Evolutionary conservation across 768 basidiomycete genomes (phyloP), one percentile per base, ranked within the genome.

Genomic region (Albatrellus ellisii): DNA sequence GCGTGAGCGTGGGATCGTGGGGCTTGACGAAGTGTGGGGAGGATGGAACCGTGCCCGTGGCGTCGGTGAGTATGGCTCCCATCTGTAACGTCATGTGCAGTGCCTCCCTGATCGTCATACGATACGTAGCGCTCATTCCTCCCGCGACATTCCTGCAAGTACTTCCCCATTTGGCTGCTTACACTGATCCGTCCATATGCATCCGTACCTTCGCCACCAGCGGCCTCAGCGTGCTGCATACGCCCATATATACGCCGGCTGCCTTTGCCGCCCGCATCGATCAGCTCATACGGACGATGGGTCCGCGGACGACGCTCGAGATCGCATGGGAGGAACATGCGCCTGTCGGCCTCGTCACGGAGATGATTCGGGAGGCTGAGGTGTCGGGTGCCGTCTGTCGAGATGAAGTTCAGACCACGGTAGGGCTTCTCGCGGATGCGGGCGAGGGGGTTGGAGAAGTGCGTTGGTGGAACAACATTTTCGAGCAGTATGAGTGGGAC

Each of bases 1-100:
- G 85, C 68, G 69, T 43, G 67, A 70, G 2, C 72, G 87, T 22
- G 89, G 87, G 1, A 72, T 94, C 26, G 71, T 95, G 28, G 86
- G 81, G 0, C 61, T 95, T 21, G 91, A 97, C 55, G 91, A 94
- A 60, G 84, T 84, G 0, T 97, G 91, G 91, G 87, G 87, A 21
- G 77, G 83, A 2, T 95, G 91, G 91, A 94, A 92, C 55, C 77
- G 91, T 44, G 90, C 88, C 5, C 65, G 91, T 50, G 91, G 91
- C 37, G 82, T 94, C 41, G 82, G 90, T 88, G 58, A 57, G 80
- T 56, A 17, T 7, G 17, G 9, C 21, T 26, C 18, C 33, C 27
- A 17, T 9, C 27, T 22, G 6, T 9, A 1, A 8, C 7, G 10
- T n/a, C 27, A 17, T 9, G 25, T 26, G 5, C 14, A 2, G 11